phyloP scores from a whole-genome alignment of 805 yeast genomes.

The Groenewaldozyma salmanticensis region DNA sequence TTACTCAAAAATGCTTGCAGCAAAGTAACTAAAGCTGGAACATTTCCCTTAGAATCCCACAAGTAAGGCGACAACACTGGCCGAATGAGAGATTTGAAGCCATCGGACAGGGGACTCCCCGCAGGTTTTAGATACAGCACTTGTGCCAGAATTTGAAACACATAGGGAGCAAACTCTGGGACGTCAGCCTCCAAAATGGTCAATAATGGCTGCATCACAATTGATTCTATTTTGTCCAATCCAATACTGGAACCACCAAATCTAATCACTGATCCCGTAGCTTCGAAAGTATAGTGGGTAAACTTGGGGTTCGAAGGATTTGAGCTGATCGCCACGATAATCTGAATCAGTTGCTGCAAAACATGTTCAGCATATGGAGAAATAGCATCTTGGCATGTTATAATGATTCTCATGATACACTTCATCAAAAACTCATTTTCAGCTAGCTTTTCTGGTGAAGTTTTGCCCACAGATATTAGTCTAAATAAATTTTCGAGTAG shows the following conservation, averaged over 20 bases:
- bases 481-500: constrained; percentile 57
- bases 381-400: constrained; percentile 51
- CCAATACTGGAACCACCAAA: constrained; percentile 31
- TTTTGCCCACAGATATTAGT: constrained; percentile 41
- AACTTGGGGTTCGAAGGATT: constrained; percentile 96
- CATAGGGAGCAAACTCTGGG: constrained; percentile 89
- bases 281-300: constrained; percentile 83
- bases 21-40: constrained; percentile 84
- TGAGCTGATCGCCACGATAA: constrained; percentile 60
- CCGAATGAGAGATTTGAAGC: constrained; percentile 55
- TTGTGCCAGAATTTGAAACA: constrained; percentile 80
- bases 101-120: constrained; percentile 51
- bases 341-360: constrained; percentile 58
- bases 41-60: constrained; percentile 90
- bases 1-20: constrained; percentile 55
- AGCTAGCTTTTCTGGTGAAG: constrained; percentile 80
- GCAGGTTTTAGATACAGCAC: constrained; percentile 47
- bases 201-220: constrained; percentile 59
- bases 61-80: constrained; percentile 84
- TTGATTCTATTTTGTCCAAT: constrained; percentile 33
- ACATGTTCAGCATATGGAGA: constrained; percentile 28
- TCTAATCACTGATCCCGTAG: constrained; percentile 67
- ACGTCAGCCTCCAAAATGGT: constrained; percentile 69
- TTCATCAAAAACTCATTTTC: constrained; percentile 93
- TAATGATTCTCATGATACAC: constrained; percentile 72